Evolutionary conservation across 164 flowering plant genomes (phyloP).

Genomic region (Stephania japonica): DNA sequence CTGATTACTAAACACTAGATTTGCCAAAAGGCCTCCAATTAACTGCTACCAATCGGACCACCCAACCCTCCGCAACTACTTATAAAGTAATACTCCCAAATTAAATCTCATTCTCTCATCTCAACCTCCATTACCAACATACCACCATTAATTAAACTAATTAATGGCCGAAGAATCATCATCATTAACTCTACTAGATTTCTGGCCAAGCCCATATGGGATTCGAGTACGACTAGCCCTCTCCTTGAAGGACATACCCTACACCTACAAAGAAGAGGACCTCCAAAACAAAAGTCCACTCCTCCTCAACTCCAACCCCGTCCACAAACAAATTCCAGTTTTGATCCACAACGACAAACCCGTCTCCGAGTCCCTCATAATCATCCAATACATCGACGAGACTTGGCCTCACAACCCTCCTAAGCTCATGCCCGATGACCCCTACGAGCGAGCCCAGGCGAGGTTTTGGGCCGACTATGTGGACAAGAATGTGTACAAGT

Average conservation of each 20-base stretch:
- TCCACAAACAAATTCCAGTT: not conserved
- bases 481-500: slow-evolving; percentile 1
- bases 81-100: too few relatives aligned
- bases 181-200: not conserved
- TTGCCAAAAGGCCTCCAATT: too few relatives aligned
- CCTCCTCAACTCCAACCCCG: not conserved
- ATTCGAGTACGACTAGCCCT: not conserved
- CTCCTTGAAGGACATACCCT: not conserved
- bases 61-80: too few relatives aligned
- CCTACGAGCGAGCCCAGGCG: not conserved
- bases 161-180: not conserved
- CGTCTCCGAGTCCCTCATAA: not conserved
- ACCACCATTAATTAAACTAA: not conserved
- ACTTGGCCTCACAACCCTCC: not conserved
- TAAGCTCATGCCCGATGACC: not conserved
- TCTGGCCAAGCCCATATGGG: not conserved
- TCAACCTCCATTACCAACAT: not conserved
- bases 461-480: slow-evolving; percentile 4
- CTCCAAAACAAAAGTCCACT: not conserved
- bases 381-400: not conserved
- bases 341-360: not conserved
- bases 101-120: not conserved
- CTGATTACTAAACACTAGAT: too few relatives aligned
- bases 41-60: too few relatives aligned
- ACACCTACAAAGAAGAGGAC: not conserved